Base-by-base conservation (phyloP, 495 filamentous ascomycete genomes). In the Immersiella caudata region DNA sequence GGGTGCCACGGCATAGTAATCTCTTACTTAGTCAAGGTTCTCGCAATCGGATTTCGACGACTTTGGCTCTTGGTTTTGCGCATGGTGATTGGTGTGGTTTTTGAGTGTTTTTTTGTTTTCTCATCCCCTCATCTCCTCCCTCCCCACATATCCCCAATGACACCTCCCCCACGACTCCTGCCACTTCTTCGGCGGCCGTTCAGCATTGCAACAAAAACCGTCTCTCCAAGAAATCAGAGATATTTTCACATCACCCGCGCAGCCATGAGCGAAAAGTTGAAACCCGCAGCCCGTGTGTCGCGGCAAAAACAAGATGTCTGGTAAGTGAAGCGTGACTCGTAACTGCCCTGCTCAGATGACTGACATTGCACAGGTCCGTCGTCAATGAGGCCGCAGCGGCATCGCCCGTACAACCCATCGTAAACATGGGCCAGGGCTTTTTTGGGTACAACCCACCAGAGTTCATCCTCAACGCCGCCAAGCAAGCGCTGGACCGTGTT, bases 351-450 rank as follows among this genome's bases (percentile, higher is more conserved):
- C 26, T 27, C 20, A 16, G 21, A 21, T 58, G 25, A 52, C 50
- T 7, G 59, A 62, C 64, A 20, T 36, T 51, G 46, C n/a, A 12
- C 67, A 96, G 93, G 93, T 89, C 91, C 49, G 96, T 97, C 78
- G 88, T 99, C 82, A 99, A 99, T 72, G 95, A 98, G 83, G 95
- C 92, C 0, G 86, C 86, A 0, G 83, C 84, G 0, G 90, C 91
- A 7, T 97, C 93, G 11, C 92, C 94, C 8, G 88, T 90, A 56
- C 93, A 96, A 75, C 93, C 93, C 65, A 94, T 97, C 71, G 88
- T 96, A 68, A 97, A 96, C 79, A 93, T 97, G 89, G 93, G 93
- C 60, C 93, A 97, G 79, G 93, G 93, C n/a, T 96, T 96, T 83
- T 96, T 95, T 79, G 95, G 95, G 29, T 99, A 99, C 77, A 99